These are phyloP conservation scores for Sordariomycetes sp. DNA, from an alignment of 2,329 filamentous ascomycete genomes.

Conservation along the genomic window DNA sequence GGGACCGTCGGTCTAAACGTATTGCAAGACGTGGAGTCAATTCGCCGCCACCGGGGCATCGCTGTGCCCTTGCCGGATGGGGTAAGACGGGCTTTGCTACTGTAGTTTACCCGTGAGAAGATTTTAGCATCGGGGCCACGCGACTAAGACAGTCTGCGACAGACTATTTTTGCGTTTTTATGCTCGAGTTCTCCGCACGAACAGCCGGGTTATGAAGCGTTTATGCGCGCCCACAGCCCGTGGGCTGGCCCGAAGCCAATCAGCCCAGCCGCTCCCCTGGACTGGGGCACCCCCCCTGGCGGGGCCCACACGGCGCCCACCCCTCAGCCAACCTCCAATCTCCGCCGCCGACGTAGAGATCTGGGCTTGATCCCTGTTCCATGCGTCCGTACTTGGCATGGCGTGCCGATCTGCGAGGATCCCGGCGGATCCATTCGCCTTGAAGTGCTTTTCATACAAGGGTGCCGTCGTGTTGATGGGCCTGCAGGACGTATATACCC, in stretches of 20 bases:
- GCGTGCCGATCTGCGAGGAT: neutral
- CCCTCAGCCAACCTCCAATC: neutral
- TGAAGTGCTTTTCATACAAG: neutral
- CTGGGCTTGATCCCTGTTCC: neutral
- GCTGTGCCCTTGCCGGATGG: too few relatives aligned
- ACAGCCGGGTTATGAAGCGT: too few relatives aligned
- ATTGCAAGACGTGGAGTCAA: too few relatives aligned
- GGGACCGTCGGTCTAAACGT: neutral
- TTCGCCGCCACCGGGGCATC: too few relatives aligned
- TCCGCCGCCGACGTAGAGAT: neutral
- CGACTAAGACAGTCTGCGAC: too few relatives aligned
- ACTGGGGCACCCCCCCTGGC: neutral
- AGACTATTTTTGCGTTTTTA: too few relatives aligned
- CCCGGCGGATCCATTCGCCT: neutral
- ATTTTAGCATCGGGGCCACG: too few relatives aligned
- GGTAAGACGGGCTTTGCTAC: too few relatives aligned
- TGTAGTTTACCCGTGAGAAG: too few relatives aligned
- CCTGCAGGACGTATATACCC: neutral
- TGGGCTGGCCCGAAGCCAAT: neutral
- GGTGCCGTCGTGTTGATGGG: neutral
- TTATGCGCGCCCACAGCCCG: neutral
- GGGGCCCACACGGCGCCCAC: neutral
- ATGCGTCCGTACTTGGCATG: neutral
- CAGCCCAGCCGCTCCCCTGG: neutral
- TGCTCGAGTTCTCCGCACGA: too few relatives aligned